Evolutionary conservation across 1,284 basidiomycete species (phyloP).

Genomic region (Malassezia psittaci): DNA sequence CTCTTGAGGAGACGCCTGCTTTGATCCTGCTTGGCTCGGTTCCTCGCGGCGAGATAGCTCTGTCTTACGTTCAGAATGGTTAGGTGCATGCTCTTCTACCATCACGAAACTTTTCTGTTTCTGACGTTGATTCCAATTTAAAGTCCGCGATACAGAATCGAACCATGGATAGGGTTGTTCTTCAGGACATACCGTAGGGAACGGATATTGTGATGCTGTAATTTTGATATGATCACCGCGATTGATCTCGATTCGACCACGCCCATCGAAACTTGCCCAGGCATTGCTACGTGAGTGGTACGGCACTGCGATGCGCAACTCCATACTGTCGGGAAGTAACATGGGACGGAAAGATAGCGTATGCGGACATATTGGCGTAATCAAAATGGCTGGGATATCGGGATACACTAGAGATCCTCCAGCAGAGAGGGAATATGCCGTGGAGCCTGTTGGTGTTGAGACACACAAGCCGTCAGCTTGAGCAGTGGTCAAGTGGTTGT

Average conservation of each 20-base stretch:
- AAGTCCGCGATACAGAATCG: constrained; percentile 83
- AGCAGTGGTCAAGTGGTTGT: constrained; percentile 97
- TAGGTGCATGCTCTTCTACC: constrained; percentile 4
- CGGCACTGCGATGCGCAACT: constrained; percentile 91
- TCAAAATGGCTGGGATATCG: constrained; percentile 88
- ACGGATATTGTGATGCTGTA: constrained; percentile 92
- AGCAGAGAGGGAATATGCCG: constrained; percentile 86
- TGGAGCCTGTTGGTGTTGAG: constrained; percentile 93
- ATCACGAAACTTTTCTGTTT: constrained; percentile 41
- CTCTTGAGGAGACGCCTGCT: too few species aligned
- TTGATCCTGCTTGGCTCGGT: not conserved
- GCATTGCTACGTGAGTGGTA: constrained; percentile 96
- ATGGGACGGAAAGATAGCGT: constrained; percentile 97
- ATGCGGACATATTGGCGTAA: constrained; percentile 96
- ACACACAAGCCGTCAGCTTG: constrained; percentile 95
- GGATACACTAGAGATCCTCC: constrained; percentile 96
- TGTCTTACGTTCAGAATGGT: not conserved
- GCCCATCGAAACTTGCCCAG: constrained; percentile 97
- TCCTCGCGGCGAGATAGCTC: not conserved
- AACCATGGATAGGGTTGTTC: constrained; percentile 99
- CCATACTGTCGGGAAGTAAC: constrained; percentile 92
- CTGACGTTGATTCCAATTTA: constrained; percentile 60
- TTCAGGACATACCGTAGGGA: constrained; percentile 94
- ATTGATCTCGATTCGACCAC: constrained; percentile 72
- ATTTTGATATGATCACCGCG: constrained; percentile 98